phyloP scores from a whole-genome alignment of 441 rosid species.

The Croton setiger region DNA sequence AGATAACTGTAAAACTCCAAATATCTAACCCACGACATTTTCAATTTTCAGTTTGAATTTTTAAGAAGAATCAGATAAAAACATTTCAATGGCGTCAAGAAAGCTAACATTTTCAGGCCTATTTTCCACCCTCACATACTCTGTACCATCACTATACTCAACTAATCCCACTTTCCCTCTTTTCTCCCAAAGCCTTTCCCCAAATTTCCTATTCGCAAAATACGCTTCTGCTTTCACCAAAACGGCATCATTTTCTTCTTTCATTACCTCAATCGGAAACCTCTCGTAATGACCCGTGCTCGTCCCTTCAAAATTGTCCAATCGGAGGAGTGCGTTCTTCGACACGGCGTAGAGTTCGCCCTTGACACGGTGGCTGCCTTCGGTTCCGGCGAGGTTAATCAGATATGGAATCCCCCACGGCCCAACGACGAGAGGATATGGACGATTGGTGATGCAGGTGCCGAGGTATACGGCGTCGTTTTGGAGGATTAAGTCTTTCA shows the following conservation, averaged over 20 bases:
- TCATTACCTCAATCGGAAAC: slow-evolving; percentile 35
- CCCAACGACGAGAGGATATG: slow-evolving; percentile 64
- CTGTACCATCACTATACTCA: slow-evolving; percentile 31
- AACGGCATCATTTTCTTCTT: slow-evolving; percentile 23
- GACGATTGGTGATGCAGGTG: slow-evolving; percentile 34
- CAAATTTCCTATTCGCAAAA: slow-evolving; percentile 50
- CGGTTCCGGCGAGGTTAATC: slow-evolving; percentile 41
- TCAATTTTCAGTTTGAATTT: no score
- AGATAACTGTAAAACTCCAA: no score
- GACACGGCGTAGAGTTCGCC: slow-evolving; percentile 72
- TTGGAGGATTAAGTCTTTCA: slow-evolving; percentile 40
- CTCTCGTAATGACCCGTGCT: slow-evolving; percentile 65
- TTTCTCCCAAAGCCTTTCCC: slow-evolving; percentile 56
- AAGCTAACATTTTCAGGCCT: slow-evolving; percentile 27
- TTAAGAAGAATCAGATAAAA: slow-evolving; percentile 29
- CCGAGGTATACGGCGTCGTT: slow-evolving; percentile 49
- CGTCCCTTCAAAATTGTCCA: slow-evolving; percentile 62
- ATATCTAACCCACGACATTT: no score
- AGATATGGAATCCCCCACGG: slow-evolving; percentile 67
- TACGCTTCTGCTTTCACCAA: slow-evolving; percentile 51
- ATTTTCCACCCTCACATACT: slow-evolving; percentile 38
- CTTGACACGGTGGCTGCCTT: slow-evolving; percentile 42
- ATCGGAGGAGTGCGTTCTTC: slow-evolving; percentile 36
- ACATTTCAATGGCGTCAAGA: slow-evolving; percentile 31
- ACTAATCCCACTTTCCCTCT: slow-evolving; percentile 41